Evolutionary conservation across 805 yeast species (phyloP).

Genomic region (Wickerhamiella brachini): DNA sequence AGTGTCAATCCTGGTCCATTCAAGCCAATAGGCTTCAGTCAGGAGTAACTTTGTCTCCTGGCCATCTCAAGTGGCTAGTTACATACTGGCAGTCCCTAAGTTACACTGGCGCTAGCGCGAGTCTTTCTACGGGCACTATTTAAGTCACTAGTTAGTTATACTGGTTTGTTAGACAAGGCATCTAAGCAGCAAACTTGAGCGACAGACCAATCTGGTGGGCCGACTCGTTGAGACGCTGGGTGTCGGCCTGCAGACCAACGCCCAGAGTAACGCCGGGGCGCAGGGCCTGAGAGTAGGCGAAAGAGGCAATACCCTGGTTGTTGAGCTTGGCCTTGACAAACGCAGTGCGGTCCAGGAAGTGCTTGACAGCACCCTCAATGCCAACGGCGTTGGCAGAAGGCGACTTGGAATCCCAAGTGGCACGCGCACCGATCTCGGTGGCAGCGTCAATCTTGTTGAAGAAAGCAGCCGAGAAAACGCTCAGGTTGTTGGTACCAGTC

Average conservation of each 20-base stretch:
- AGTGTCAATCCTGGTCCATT: no score
- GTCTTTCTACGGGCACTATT: no score
- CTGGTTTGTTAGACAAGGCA: no score
- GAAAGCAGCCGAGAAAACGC: constrained; percentile 87
- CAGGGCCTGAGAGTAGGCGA: constrained; percentile 86
- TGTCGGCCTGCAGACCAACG: constrained; percentile 93
- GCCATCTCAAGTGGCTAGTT: no score
- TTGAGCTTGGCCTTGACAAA: constrained; percentile 95
- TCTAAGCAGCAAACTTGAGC: constrained; percentile 78
- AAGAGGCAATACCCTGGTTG: constrained; percentile 87
- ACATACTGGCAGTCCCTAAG: no score
- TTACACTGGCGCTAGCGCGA: no score
- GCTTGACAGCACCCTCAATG: constrained; percentile 93
- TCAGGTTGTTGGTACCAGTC: constrained; percentile 71
- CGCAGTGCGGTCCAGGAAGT: constrained; percentile 73
- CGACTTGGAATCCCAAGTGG: constrained; percentile 78
- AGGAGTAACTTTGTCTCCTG: no score
- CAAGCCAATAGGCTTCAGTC: no score
- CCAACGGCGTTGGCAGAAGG: constrained; percentile 66
- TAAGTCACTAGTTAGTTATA: no score
- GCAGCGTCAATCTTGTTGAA: constrained; percentile 86
- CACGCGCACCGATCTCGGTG: constrained; percentile 97
- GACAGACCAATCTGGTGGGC: constrained; percentile 97
- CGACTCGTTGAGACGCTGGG: constrained; percentile 87
- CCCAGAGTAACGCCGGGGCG: constrained; percentile 96